Evolutionary conservation across 2,329 filamentous ascomycete genomes (phyloP), one percentile per base, ranked within the genome.

Genomic region (Leptographium procerum): DNA sequence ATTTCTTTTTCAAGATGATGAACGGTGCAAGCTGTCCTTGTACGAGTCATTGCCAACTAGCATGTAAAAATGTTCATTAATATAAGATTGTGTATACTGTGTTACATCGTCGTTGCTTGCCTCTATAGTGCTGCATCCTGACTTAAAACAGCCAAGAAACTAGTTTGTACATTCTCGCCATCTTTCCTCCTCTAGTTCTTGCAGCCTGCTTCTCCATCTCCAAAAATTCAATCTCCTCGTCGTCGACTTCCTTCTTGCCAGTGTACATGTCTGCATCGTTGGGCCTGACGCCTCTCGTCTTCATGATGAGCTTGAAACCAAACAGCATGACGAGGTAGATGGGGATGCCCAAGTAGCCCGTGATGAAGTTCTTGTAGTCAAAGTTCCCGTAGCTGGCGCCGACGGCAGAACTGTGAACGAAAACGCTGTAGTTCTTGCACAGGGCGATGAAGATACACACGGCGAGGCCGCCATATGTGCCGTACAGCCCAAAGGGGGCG

Each of bases 211-310:
- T 33, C 52, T 54, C 31, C 31, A 16, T n/a, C 13, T 34, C 52
- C 3, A 43, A 3, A 24, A 7, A 55, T 19, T 55, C 53, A 3
- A 31, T 33, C 26, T 58, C 57, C 55, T 64, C 61, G 62, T 80
- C 78, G 54, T 83, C 82, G 61, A 85, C 80, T 65, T 83, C 79
- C 3, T 76, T 78, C 24, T 83, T 66, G 61, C 80, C 81, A n/a
- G 76, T 74, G 26, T 73, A 67, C 48, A 85, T 65, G 68, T 86
- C 82, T 1, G 79, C 75, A 43, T 84, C 77, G 19, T 76, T 68
- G 0, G 77, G 70, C 54, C 70, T 72, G 54, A 74, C 65, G 60
- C 73, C 73, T 62, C 77, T 79, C 0, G 81, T 83, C 64, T 72
- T 74, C 66, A 82, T 79, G 61, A 78, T 52, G 3, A 83, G 24